A percentile compares a stretch with the other conserved stretches of the same genome.
phyloP scores from a whole-genome alignment of 805 yeast genomes.

The Lipomyces orientalis region DNA sequence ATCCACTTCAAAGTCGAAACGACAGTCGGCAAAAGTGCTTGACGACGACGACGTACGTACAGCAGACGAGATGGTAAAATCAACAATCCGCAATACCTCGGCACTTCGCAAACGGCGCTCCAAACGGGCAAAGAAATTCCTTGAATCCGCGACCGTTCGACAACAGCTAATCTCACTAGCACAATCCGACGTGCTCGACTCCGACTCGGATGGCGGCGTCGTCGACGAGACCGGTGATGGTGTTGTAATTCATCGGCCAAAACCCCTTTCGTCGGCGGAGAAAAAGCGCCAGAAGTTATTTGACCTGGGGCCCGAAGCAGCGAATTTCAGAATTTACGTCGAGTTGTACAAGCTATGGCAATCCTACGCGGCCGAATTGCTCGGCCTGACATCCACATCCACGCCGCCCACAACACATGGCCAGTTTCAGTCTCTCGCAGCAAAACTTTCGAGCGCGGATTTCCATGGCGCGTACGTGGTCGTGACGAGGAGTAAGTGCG shows the following conservation, averaged over 20 bases:
- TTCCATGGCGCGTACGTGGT: constrained; percentile 30
- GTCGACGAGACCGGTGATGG: not conserved
- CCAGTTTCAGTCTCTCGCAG: constrained; percentile 22
- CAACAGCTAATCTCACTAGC: constrained; percentile 6
- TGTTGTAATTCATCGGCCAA: constrained; percentile 19
- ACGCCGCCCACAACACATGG: constrained; percentile 1
- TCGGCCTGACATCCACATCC: constrained; percentile 3
- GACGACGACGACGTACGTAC: not conserved
- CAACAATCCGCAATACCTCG: not conserved
- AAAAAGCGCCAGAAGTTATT: constrained; percentile 21
- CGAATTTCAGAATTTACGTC: constrained; percentile 15
- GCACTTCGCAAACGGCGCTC: not conserved
- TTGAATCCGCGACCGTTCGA: not conserved
- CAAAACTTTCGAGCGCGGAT: constrained; percentile 31
- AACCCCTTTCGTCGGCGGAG: constrained; percentile 29
- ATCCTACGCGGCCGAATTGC: constrained; percentile 26
- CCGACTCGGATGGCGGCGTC: not conserved
- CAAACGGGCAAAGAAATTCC: constrained; percentile 2
- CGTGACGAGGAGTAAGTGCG: constrained; percentile 23
- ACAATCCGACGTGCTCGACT: not conserved
- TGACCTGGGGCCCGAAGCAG: constrained; percentile 15
- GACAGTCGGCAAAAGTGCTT: not conserved
- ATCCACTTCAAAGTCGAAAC: not conserved
- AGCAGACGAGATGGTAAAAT: not conserved
- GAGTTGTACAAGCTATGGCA: constrained; percentile 29